Base-by-base conservation (phyloP, 2,329 filamentous ascomycete species). In the Cytospora leucostoma region DNA sequence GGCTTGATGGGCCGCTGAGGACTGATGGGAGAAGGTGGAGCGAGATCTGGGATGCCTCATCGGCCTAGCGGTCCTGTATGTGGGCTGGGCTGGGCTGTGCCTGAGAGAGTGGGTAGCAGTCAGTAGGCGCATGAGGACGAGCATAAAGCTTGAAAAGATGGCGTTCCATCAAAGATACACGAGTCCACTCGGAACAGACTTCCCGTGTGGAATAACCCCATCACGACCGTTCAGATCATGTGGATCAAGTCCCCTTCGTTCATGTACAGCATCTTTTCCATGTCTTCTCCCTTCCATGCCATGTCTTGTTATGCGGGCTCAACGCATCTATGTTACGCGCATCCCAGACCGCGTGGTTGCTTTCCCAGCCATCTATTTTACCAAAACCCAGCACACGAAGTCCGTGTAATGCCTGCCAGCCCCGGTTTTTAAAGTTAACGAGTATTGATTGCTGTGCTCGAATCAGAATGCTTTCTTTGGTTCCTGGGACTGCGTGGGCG, bases 1-100 rank as follows among this genome's bases (percentile, higher is more conserved):
- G 79, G 40, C 78, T 92, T 27, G 78, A 84, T 55, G 86, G 86
- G 1, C 86, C 88, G 5, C 72, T 92, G 69, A 80, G 85, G 60
- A 77, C 79, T 37, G 81, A 86, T 65, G 78, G 80, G 64, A 75
- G 75, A 68, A 76, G 84, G 57, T 93, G 90, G 90, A 77, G 79
- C 27, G 80, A 86, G 68, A 85, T 93, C 52, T 91, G 88, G 88
- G 83, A 80, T 1, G 72, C 76, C 59, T 54, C 21, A 34, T 27
- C 47, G 15, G 56, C 56, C 59, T 66, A 50, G 49, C 2, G 27
- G 27, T 27, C 27, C 27, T 4, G 27, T 27, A 27, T 27, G 33
- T 34, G 32, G 49, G 57, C 44, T 33, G 49, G 21, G 32, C 21
- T 59, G 34, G 56, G 56, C 56, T 32, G 44, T 27, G 17, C 38